Base-by-base conservation (phyloP, 257 asterid genomes). In the Nicotiana tomentosiformis region DNA sequence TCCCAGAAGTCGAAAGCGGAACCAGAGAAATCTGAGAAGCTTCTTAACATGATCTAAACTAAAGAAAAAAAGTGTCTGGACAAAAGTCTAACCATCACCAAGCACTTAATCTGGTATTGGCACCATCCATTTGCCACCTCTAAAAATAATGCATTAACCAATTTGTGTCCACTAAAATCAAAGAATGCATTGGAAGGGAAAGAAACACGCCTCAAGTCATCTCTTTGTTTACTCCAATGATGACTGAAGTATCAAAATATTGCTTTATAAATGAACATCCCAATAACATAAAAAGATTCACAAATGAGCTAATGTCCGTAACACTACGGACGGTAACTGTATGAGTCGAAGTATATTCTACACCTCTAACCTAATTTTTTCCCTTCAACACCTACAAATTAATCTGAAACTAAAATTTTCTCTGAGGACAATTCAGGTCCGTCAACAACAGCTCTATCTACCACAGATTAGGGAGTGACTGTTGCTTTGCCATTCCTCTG, bases 371-470 rank as follows among this genome's bases (percentile, higher is more conserved):
- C 80, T 51, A 76, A 14, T 15, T 26, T 23, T 53, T 0, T 10
- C 64, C 64, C 16, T 29, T 33, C 62, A 74, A 76, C 43, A 51
- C 80, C 62, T 14, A 76, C 80, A 26, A 76, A 49, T 76, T 49
- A 15, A 51, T 51, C 62, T 14, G 80, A 51, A 49, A 51, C 80
- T 76, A 51, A 51, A 26, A 76, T 51, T 74, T 74, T 61, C 80
- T 15, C 66, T 39, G 85, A 81, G 57, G 78, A 88, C 84, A 86
- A 87, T 83, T 78, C 86, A 69, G 83, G 29, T 53, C 82, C 66
- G 67, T 87, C 87, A 77, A 87, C 64, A 85, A 82, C 67, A 84
- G 86, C 82, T 74, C 85, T 86, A 82, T 83, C 85, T 76, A 85
- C 89, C 80, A 57, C 87, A 79, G 82, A 76, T 83, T 69, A 82